Evolutionary conservation across 805 yeast species (phyloP).

Genomic region (Pachysolen tannophilus): DNA sequence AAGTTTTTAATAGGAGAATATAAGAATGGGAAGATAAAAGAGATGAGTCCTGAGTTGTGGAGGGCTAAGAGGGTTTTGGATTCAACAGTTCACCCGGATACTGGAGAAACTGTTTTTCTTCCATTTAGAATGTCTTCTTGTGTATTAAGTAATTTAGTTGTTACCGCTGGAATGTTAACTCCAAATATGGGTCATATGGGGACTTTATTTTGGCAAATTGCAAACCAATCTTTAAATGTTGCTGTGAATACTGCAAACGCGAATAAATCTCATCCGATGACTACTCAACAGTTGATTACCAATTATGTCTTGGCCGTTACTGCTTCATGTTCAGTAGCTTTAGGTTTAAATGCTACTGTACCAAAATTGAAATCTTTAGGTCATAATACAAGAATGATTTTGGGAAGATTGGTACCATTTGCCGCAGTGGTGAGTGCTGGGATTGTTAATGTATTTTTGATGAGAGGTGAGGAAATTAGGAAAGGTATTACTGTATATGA

Average conservation of each 20-base stretch:
- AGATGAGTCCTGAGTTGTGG: slow-evolving; percentile 83
- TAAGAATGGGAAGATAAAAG: slow-evolving; percentile 54
- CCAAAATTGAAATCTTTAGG: slow-evolving; percentile 69
- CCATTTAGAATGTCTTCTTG: slow-evolving; percentile 98
- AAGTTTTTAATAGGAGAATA: slow-evolving; percentile 61
- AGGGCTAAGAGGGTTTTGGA: slow-evolving; percentile 78
- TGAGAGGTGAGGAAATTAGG: slow-evolving; percentile 92
- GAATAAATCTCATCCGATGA: slow-evolving; percentile 87
- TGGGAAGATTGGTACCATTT: slow-evolving; percentile 90
- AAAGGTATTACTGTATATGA: slow-evolving; percentile 74
- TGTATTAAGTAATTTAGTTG: slow-evolving; percentile 88
- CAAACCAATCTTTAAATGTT: slow-evolving; percentile 93
- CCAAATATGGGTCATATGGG: slow-evolving; percentile 89
- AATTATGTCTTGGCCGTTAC: slow-evolving; percentile 85
- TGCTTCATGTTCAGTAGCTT: slow-evolving; percentile 92
- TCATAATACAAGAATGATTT: slow-evolving; percentile 60
- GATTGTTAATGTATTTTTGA: slow-evolving; percentile 87
- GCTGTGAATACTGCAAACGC: slow-evolving; percentile 96
- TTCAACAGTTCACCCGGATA: slow-evolving; percentile 94
- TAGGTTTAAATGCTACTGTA: slow-evolving; percentile 87
- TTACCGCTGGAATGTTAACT: slow-evolving; percentile 96
- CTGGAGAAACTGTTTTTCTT: slow-evolving; percentile 83
- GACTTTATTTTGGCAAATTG: slow-evolving; percentile 95
- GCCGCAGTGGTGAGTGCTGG: slow-evolving; percentile 99
- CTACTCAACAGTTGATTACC: slow-evolving; percentile 66